phyloP scores from a whole-genome alignment of 1,284 basidiomycete species.

The Puccinia coronata region DNA sequence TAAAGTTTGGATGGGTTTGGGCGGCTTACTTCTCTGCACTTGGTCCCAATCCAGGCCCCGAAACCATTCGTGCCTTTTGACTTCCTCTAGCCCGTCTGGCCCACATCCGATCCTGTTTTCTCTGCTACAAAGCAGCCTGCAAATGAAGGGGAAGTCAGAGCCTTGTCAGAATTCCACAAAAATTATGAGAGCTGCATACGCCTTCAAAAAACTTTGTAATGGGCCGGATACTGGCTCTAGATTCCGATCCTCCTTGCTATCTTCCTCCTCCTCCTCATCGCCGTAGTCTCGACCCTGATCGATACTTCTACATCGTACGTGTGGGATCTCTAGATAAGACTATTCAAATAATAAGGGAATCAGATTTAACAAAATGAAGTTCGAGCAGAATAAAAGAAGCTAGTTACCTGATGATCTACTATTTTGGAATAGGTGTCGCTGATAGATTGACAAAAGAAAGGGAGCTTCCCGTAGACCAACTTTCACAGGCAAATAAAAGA shows the following conservation, averaged over 20 bases:
- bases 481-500: background rate
- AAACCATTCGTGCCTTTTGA: slow-evolving; percentile 21
- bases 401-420: slow-evolving; percentile 19
- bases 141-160: no score
- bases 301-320: background rate
- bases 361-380: background rate
- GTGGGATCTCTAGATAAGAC: background rate
- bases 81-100: background rate
- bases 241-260: background rate
- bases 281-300: background rate
- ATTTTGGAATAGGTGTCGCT: slow-evolving; percentile 23
- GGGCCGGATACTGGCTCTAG: background rate
- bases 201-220: slow-evolving; percentile 11
- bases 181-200: no score
- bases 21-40: slow-evolving; percentile 1
- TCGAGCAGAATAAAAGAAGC: background rate
- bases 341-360: no score
- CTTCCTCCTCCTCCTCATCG: background rate
- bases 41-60: slow-evolving; percentile 22
- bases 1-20: background rate
- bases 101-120: slow-evolving; percentile 23
- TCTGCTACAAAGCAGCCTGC: background rate
- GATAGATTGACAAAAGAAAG: slow-evolving; percentile 30
- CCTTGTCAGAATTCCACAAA: no score
- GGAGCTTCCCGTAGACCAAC: background rate